Evolutionary conservation across 2,329 filamentous ascomycete genomes (phyloP).

Genomic region (Ilyonectria robusta): DNA sequence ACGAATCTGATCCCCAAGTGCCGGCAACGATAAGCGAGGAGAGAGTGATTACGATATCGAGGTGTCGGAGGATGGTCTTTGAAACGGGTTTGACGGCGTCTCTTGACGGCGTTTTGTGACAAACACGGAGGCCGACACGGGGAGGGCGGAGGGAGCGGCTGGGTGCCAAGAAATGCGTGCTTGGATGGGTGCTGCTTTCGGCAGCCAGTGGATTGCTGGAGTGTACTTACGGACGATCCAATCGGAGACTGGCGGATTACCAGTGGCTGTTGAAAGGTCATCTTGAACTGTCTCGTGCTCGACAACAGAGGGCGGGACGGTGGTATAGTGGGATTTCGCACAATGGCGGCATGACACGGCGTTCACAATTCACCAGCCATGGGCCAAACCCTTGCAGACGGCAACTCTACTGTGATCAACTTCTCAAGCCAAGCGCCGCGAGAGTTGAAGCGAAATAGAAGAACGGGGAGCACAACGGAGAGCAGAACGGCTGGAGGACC

Average conservation of each 20-base stretch:
- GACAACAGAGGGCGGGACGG: not conserved
- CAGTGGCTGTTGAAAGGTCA: not conserved
- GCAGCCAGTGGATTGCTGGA: not conserved
- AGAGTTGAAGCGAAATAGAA: constrained; percentile 9
- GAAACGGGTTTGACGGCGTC: constrained; percentile 21
- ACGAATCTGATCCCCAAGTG: constrained; percentile 8
- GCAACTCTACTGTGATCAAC: not conserved
- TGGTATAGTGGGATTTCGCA: not conserved
- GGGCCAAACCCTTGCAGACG: not conserved
- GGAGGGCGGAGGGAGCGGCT: not conserved
- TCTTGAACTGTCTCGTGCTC: not conserved
- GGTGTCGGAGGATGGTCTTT: constrained; percentile 18
- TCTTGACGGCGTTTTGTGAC: not conserved
- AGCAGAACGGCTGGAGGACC: not conserved
- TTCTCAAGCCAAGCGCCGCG: not conserved
- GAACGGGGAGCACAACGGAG: not conserved
- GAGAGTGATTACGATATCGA: constrained; percentile 2
- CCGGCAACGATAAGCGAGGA: constrained; percentile 27
- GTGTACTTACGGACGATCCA: too few relatives aligned
- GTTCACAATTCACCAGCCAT: not conserved
- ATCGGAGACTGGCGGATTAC: not conserved
- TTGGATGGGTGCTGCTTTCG: not conserved
- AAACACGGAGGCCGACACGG: not conserved
- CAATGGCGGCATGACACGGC: not conserved
- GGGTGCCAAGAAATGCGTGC: not conserved